Percentiles rank a stretch among this genome's conserved stretches.
phyloP scores from a whole-genome alignment of 2,329 filamentous ascomycete species.

The Chaetomium olivaceum region DNA sequence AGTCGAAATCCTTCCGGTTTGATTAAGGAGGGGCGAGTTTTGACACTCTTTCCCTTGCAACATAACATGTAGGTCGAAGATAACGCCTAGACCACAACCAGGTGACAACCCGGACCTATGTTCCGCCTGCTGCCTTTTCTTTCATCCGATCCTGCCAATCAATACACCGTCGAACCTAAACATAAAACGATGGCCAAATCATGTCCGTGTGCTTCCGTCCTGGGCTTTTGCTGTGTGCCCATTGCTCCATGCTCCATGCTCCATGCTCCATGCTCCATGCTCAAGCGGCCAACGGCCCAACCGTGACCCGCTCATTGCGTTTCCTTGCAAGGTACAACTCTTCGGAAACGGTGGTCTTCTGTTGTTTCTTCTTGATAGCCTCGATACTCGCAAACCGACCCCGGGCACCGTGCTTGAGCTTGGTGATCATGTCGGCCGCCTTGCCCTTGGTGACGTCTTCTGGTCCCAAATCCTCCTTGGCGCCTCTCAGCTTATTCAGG shows the following conservation, averaged over 20 bases:
- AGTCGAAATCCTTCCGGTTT: neutral
- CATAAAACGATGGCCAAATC: neutral
- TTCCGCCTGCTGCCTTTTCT: neutral
- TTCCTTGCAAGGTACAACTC: slow-evolving; percentile 45
- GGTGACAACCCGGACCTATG: too few relatives aligned
- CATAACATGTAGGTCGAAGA: too few relatives aligned
- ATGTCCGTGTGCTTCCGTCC: too few relatives aligned
- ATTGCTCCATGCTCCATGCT: too few relatives aligned
- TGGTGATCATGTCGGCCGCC: slow-evolving; percentile 89
- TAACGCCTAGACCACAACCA: too few relatives aligned
- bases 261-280: neutral
- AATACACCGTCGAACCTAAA: neutral
- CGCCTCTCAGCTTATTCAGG: slow-evolving; percentile 64
- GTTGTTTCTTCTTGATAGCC: slow-evolving; percentile 52
- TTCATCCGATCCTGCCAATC: neutral
- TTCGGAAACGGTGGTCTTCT: slow-evolving; percentile 40
- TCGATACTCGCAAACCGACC: slow-evolving; percentile 59
- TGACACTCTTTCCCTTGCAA: too few relatives aligned
- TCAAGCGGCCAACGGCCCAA: slow-evolving; percentile 52
- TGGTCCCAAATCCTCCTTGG: slow-evolving; percentile 54
- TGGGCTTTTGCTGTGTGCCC: neutral
- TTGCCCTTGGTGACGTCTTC: slow-evolving; percentile 72
- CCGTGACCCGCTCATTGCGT: slow-evolving; percentile 53
- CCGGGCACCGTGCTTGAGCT: slow-evolving; percentile 79
- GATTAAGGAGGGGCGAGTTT: too few relatives aligned